A percentile compares a stretch with the other conserved stretches of the same genome.
Evolutionary conservation across 441 rosid species (phyloP).

Genomic region (Euphorbia celastroides): DNA sequence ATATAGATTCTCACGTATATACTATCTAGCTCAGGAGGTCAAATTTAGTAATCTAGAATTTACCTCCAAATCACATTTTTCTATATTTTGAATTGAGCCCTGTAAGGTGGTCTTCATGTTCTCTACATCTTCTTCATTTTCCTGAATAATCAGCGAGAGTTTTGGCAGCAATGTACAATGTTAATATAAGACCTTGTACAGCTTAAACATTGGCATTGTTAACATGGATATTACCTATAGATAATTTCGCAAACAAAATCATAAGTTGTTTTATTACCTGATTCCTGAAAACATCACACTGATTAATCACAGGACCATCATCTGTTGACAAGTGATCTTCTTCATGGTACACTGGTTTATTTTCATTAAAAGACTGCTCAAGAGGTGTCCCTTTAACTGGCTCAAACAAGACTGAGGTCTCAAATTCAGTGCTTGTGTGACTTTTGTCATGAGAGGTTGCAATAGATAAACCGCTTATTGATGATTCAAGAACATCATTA

Average conservation of each 20-base stretch:
- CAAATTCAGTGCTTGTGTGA: slow-evolving; percentile 10
- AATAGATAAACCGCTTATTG: slow-evolving; percentile 15
- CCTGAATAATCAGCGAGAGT: slow-evolving; percentile 19
- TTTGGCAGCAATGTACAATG: slow-evolving; percentile 15
- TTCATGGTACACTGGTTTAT: slow-evolving; percentile 2
- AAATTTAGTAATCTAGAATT: neutral
- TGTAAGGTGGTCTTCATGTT: slow-evolving; percentile 10
- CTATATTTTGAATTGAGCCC: slow-evolving; percentile 14
- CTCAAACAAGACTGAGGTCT: slow-evolving; percentile 11
- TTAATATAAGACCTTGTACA: slow-evolving; percentile 21
- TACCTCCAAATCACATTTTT: slow-evolving; percentile 33
- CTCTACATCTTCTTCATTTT: slow-evolving; percentile 19
- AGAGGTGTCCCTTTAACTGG: slow-evolving; percentile 18
- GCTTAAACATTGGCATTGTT: slow-evolving; percentile 4
- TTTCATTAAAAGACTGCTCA: slow-evolving; percentile 18
- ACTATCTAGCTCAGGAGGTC: neutral
- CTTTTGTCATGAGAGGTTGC: slow-evolving; percentile 17
- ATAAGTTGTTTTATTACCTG: slow-evolving; percentile 28
- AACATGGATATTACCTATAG: neutral
- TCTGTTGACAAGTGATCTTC: slow-evolving; percentile 22
- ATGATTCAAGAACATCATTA: slow-evolving; percentile 15
- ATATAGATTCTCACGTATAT: neutral
- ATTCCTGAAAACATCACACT: slow-evolving; percentile 13
- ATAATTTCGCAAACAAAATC: slow-evolving; percentile 4
- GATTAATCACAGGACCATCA: slow-evolving; percentile 21